phyloP scores from a whole-genome alignment of 306 rosid species.

The Rosa multiflora region DNA sequence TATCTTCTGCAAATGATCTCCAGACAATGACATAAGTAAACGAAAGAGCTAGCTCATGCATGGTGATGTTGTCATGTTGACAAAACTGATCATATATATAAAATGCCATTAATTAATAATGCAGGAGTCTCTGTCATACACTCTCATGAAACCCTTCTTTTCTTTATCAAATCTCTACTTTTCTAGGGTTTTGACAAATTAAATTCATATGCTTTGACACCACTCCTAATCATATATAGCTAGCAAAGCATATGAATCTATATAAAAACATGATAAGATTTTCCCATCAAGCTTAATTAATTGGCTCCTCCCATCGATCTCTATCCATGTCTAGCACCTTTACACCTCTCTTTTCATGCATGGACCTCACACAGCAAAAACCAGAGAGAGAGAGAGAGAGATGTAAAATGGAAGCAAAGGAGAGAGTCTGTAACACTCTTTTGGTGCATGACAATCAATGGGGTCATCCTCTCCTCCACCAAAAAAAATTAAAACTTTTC shows the following conservation, averaged over 20 bases:
- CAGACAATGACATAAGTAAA: conserved; percentile 9
- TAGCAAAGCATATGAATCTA: conserved; percentile 29
- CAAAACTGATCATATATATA: neutral
- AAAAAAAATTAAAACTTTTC: conserved; percentile 27
- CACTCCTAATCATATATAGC: conserved; percentile 54
- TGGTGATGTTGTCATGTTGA: conserved; percentile 26
- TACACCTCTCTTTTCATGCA: conserved; percentile 68
- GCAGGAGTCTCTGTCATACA: conserved; percentile 3
- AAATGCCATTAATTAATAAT: conserved; percentile 7
- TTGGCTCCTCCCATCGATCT: conserved; percentile 27
- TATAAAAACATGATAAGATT: conserved; percentile 47
- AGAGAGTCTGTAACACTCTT: conserved; percentile 57
- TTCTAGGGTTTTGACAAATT: conserved; percentile 27
- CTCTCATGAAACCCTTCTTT: conserved; percentile 1
- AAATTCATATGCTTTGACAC: conserved; percentile 45
- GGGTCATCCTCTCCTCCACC: conserved; percentile 46
- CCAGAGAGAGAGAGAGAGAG: conserved; percentile 42
- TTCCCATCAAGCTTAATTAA: conserved; percentile 41
- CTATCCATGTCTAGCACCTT: conserved; percentile 33
- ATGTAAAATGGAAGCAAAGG: conserved; percentile 96
- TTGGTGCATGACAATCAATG: conserved; percentile 62
- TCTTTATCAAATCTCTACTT: neutral
- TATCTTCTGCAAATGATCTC: neutral
- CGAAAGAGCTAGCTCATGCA: conserved; percentile 14
- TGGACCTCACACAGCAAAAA: conserved; percentile 16